Evolutionary conservation across 208 protist species (phyloP).

Genomic region (Tritrichomonas foetus): DNA sequence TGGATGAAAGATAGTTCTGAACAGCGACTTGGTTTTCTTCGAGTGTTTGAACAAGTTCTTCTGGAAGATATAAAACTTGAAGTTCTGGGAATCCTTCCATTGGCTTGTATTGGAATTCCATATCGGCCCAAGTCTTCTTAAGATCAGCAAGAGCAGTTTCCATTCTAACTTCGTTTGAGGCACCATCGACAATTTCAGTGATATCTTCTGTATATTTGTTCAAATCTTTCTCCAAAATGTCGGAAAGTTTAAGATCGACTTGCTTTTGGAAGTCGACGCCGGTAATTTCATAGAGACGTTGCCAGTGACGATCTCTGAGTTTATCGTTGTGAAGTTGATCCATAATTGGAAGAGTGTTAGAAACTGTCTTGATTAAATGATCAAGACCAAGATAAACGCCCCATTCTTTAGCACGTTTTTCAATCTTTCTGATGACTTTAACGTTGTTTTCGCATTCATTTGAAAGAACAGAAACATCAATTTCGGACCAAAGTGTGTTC

Average conservation of each 20-base stretch:
- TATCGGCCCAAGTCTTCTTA: constrained; percentile 76
- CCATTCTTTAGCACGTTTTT: constrained; percentile 30
- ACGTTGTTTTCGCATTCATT: constrained; percentile 17
- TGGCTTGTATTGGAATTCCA: constrained; percentile 76
- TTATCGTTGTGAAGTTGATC: constrained; percentile 65
- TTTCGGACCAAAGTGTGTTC: background rate
- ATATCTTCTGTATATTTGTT: constrained; percentile 90
- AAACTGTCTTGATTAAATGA: constrained; percentile 53
- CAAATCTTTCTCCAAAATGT: constrained; percentile 84
- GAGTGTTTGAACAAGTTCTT: constrained; percentile 49
- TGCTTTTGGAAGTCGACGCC: constrained; percentile 63
- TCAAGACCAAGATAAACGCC: constrained; percentile 45
- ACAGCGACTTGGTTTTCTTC: constrained; percentile 64
- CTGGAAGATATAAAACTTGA: constrained; percentile 39
- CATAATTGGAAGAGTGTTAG: constrained; percentile 55
- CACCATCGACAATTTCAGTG: constrained; percentile 87
- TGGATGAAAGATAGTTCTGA: constrained; percentile 76
- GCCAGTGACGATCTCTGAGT: constrained; percentile 89
- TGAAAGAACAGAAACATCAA: background rate
- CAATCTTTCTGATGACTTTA: background rate
- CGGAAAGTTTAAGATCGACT: constrained; percentile 78
- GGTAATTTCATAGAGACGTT: constrained; percentile 79
- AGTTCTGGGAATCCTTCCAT: constrained; percentile 80
- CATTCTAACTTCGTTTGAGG: constrained; percentile 81
- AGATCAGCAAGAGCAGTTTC: constrained; percentile 89